Evolutionary conservation across 148 eudicot genomes (phyloP).

Genomic region (Vaccinium macrocarpon): DNA sequence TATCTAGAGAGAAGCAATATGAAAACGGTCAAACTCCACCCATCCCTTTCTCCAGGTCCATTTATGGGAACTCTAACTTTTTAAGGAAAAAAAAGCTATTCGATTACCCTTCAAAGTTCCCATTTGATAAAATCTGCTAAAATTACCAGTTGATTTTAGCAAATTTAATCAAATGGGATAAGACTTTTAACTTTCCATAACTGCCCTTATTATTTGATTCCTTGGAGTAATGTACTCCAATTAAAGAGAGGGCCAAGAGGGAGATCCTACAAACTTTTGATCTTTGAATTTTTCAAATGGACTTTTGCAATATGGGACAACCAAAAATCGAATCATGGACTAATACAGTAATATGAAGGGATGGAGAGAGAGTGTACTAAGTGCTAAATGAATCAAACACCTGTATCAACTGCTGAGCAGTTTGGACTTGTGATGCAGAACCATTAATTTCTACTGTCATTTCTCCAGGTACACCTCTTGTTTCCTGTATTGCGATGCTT

Average conservation of each 20-base stretch:
- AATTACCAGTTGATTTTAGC: too few relatives aligned
- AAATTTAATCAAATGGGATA: too few relatives aligned
- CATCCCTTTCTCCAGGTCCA: background rate
- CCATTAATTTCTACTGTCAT: slow-evolving; percentile 55
- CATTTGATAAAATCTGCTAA: too few relatives aligned
- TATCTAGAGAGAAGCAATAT: background rate
- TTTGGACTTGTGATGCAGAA: slow-evolving; percentile 51
- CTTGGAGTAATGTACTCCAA: background rate
- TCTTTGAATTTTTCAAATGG: background rate
- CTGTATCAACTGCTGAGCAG: slow-evolving; percentile 8
- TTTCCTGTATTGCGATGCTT: slow-evolving; percentile 46
- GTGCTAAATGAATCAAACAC: background rate
- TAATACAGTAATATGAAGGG: background rate
- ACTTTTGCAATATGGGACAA: background rate
- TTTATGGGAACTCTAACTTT: background rate
- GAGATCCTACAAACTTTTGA: background rate
- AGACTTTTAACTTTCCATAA: background rate
- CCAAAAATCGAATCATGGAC: background rate
- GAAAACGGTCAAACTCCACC: background rate
- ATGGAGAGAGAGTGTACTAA: background rate
- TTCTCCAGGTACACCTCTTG: slow-evolving; percentile 45
- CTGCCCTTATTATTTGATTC: background rate
- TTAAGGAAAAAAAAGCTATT: background rate
- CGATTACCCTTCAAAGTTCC: background rate
- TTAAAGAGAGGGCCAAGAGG: background rate